phyloP scores from a whole-genome alignment of 2,329 filamentous ascomycete species.

The Tolypocladium capitatum region DNA sequence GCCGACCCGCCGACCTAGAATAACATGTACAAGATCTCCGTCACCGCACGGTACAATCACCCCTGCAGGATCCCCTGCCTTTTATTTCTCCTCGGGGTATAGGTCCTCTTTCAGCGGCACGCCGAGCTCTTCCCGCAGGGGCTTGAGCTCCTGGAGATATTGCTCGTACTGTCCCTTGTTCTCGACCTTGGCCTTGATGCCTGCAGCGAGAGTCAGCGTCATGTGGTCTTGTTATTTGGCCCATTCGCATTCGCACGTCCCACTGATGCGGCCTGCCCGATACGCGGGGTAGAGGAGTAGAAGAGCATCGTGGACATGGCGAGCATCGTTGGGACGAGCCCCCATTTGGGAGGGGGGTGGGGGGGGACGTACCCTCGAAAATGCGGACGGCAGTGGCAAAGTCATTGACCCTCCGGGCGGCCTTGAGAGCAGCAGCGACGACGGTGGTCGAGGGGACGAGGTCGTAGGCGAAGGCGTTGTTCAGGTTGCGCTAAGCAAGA shows the following conservation, averaged over 20 bases:
- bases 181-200: conserved; percentile 98
- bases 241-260: background rate
- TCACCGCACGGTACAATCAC: background rate
- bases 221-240: background rate
- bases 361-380: conserved; percentile 72
- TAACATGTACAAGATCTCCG: conserved; percentile 24
- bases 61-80: background rate
- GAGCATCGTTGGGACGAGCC: background rate
- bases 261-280: background rate
- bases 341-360: too few relatives aligned
- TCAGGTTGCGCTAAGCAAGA: conserved; percentile 62
- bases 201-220: conserved; percentile 31
- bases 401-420: conserved; percentile 93
- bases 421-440: conserved; percentile 80
- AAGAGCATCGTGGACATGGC: background rate
- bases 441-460: conserved; percentile 90
- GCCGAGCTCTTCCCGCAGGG: conserved; percentile 85
- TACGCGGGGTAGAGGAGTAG: background rate
- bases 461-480: conserved; percentile 99
- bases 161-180: conserved; percentile 95
- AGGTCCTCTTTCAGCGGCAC: conserved; percentile 84
- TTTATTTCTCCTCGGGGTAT: conserved; percentile 55
- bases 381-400: conserved; percentile 95
- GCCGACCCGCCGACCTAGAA: conserved; percentile 11
- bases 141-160: conserved; percentile 87